A percentile compares a stretch with the other conserved stretches of the same genome.
Conservation (phyloP, 1,284 basidiomycete species). For the Rugosomyces carneus region DNA sequence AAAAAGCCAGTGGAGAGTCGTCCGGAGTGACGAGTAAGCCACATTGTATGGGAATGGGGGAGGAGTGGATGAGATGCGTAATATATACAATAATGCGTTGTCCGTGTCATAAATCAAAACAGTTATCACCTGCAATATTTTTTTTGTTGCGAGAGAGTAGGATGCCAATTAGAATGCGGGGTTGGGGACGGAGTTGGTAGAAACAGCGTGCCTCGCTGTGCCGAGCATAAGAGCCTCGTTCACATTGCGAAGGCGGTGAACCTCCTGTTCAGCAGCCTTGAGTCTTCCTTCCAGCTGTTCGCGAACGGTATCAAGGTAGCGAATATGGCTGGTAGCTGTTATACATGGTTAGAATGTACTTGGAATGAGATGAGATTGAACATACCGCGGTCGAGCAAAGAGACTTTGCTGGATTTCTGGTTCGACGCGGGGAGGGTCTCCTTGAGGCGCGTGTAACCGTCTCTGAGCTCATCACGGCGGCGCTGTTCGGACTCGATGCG, state of each 20-base stretch:
- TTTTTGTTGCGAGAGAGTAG: not conserved
- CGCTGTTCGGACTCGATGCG: constrained; percentile 85
- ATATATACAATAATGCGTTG: constrained; percentile 47
- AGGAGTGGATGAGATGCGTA: constrained; percentile 21
- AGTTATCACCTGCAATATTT: constrained; percentile 30
- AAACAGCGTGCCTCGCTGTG: constrained; percentile 62
- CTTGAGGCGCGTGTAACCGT: constrained; percentile 82
- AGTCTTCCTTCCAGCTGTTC: constrained; percentile 67
- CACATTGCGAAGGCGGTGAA: constrained; percentile 69
- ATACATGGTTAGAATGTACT: constrained; percentile 10
- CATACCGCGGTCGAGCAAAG: constrained; percentile 75
- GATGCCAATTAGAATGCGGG: constrained; percentile 41
- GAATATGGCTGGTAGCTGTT: constrained; percentile 70
- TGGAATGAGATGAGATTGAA: constrained; percentile 16
- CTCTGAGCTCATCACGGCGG: constrained; percentile 79
- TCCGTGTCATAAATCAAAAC: constrained; percentile 44
- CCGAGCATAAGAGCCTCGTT: constrained; percentile 83
- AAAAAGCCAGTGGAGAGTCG: constrained; percentile 19
- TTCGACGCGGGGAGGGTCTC: constrained; percentile 78
- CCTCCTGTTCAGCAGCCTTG: constrained; percentile 69
- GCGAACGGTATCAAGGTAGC: constrained; percentile 71
- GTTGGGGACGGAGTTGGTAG: constrained; percentile 40
- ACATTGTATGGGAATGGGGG: not conserved
- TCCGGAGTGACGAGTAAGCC: constrained; percentile 16
- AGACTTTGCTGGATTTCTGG: constrained; percentile 86